A percentile compares a stretch with the other conserved stretches of the same genome.
Conservation (phyloP, 2,329 filamentous ascomycete genomes). For the Aspergillus fischeri region DNA sequence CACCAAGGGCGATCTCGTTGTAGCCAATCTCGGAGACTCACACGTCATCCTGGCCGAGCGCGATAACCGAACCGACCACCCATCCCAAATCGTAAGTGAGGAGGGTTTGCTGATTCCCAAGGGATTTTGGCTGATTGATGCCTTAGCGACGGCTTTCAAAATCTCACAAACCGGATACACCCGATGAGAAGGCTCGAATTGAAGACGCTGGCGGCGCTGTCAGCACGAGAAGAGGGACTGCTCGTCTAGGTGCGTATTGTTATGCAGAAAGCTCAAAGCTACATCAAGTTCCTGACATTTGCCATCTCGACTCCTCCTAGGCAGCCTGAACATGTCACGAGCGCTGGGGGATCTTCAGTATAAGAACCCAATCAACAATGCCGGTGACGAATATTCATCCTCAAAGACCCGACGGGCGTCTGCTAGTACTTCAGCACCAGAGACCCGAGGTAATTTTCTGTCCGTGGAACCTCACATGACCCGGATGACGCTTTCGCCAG, state of each 20-base stretch:
- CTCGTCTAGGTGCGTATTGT: conserved; percentile 26
- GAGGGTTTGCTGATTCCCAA: background rate
- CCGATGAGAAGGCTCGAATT: conserved; percentile 28
- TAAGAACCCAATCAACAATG: conserved; percentile 31
- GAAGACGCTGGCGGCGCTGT: conserved; percentile 30
- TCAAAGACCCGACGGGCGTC: conserved; percentile 17
- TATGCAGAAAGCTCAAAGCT: background rate
- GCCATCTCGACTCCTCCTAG: conserved; percentile 6
- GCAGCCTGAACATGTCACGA: conserved; percentile 34
- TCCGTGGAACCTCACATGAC: conserved; percentile 30
- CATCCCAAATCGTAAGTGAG: conserved; percentile 21
- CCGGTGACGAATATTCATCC: conserved; percentile 9
- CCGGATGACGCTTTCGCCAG: conserved; percentile 17
- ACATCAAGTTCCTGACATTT: background rate
- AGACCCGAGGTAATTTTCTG: conserved; percentile 26
- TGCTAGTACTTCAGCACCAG: conserved; percentile 12
- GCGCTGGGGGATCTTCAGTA: conserved; percentile 36
- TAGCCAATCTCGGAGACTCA: conserved; percentile 34
- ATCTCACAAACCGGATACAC: conserved; percentile 28
- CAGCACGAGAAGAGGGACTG: conserved; percentile 20
- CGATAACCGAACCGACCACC: conserved; percentile 21
- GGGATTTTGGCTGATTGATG: background rate
- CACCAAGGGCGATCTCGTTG: conserved; percentile 27
- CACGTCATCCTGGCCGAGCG: conserved; percentile 32
- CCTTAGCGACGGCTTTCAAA: conserved; percentile 29